Evolutionary conservation across 768 basidiomycete genomes (phyloP), one percentile per base, ranked within the genome.

Genomic region (Hygrocybe punicea): DNA sequence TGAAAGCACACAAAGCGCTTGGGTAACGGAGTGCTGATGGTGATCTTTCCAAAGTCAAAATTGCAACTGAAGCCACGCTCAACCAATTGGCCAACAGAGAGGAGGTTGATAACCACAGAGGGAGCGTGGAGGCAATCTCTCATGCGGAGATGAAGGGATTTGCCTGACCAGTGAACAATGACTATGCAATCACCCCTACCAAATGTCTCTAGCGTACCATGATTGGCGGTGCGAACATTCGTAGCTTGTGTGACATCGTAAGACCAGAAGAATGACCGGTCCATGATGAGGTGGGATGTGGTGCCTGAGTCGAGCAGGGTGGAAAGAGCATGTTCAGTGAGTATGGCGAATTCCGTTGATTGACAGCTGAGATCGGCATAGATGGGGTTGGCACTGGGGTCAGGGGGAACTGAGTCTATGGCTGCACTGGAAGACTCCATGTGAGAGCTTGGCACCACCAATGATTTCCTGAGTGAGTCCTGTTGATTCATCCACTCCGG

Each of bases 41-140:
- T 29, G 29, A 29, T 29, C 8, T 29, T 29, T 8, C 29, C 29
- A 8, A 29, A 29, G 8, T 29, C 29, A 8, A 29, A 29, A 8
- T 29, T 29, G 29, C 67, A 63, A 17, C 59, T 52, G 6, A 23
- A 10, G 0, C 49, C 24, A 24, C 67, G 61, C 0, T 25, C 6
- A 25, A 70, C 52, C 8, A 69, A 56, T 14, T 67, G 66, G 9
- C 59, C 48, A 0, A 56, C 63, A 11, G 59, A 63, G 0, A 66
- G 68, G 10, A 63, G 67, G 23, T 70, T 67, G 5, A 49, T 17
- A 2, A 49, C 9, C 3, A 21, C 29, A 11, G 62, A 59, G 0
- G 70, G 69, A 0, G 69, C 61, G 57, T 63, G 61, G 1, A 71
- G 60, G 45, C 70, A 71, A 19, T 64, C 58, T 16, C 33, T 16